A percentile compares a stretch with the other conserved stretches of the same genome.
Evolutionary conservation across 2,329 filamentous ascomycete species (phyloP).

Genomic region (Xylaria sp.): DNA sequence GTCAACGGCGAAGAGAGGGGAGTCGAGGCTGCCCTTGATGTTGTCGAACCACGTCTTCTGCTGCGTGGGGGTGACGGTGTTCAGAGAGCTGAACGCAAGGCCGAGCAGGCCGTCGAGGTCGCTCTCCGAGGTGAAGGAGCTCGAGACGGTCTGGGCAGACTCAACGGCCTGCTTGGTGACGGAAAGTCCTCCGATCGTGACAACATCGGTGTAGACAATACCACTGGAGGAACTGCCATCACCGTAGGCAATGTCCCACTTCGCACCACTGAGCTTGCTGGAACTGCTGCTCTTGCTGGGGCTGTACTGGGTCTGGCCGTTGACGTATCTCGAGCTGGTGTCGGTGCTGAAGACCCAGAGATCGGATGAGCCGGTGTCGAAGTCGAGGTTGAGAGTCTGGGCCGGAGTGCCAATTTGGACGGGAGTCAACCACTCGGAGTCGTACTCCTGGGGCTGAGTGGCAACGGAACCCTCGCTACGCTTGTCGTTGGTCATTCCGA

Average conservation of each 20-base stretch:
- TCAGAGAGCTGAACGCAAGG: slow-evolving; percentile 44
- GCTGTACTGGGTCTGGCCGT: slow-evolving; percentile 43
- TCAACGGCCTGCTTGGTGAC: slow-evolving; percentile 43
- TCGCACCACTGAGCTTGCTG: slow-evolving; percentile 35
- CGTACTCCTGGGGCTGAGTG: slow-evolving; percentile 35
- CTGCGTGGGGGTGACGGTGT: slow-evolving; percentile 39
- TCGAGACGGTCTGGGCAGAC: slow-evolving; percentile 40
- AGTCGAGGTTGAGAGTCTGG: slow-evolving; percentile 46
- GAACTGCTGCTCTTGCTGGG: slow-evolving; percentile 40
- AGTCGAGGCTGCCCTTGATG: slow-evolving; percentile 39
- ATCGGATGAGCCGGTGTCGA: slow-evolving; percentile 47
- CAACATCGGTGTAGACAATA: slow-evolving; percentile 46
- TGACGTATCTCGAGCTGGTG: slow-evolving; percentile 29
- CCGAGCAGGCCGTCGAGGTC: slow-evolving; percentile 46
- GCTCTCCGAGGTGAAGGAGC: slow-evolving; percentile 43
- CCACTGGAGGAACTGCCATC: slow-evolving; percentile 47
- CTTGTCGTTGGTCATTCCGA: slow-evolving; percentile 32
- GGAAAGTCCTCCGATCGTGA: slow-evolving; percentile 39
- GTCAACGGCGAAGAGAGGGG: slow-evolving; percentile 46
- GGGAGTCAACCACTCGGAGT: slow-evolving; percentile 43
- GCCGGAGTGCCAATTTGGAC: slow-evolving; percentile 45
- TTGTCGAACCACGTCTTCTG: slow-evolving; percentile 47
- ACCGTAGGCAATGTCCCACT: slow-evolving; percentile 45
- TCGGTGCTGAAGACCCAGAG: slow-evolving; percentile 47
- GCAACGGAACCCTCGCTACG: slow-evolving; percentile 32